Conservation (phyloP, 2,329 filamentous ascomycete genomes). For the Cercospora berteroae region DNA sequence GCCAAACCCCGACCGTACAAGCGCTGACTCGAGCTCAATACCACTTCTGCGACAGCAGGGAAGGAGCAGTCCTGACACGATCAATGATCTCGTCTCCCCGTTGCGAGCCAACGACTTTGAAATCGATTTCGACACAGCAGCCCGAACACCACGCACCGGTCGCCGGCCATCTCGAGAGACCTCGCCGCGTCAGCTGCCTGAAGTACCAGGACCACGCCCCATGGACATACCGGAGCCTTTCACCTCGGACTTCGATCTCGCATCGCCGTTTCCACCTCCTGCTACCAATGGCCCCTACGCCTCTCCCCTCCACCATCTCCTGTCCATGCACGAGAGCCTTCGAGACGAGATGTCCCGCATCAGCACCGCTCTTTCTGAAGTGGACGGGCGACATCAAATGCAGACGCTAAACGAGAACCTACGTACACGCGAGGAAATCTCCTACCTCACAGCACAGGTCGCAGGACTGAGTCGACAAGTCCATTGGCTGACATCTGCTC, state of each 20-base stretch:
- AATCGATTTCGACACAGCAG: not conserved
- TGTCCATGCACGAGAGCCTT: constrained; percentile 60
- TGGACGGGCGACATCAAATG: constrained; percentile 62
- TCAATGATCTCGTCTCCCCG: not conserved
- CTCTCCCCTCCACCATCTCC: constrained; percentile 56
- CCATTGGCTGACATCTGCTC: constrained; percentile 61
- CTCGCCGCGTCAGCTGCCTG: constrained; percentile 19
- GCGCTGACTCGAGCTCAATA: constrained; percentile 27
- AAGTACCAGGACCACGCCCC: constrained; percentile 23
- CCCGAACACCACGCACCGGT: not conserved
- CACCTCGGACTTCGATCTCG: constrained; percentile 32
- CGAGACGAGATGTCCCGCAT: constrained; percentile 59
- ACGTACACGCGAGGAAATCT: constrained; percentile 61
- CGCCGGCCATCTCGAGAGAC: not conserved
- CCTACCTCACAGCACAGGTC: constrained; percentile 60
- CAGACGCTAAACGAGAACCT: constrained; percentile 62
- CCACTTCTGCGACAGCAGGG: constrained; percentile 21
- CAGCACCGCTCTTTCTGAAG: constrained; percentile 54
- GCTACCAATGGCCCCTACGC: constrained; percentile 41
- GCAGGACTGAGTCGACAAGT: constrained; percentile 60
- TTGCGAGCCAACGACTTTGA: constrained; percentile 4
- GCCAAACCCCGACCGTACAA: constrained; percentile 23
- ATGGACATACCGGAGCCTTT: constrained; percentile 28
- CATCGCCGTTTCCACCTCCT: constrained; percentile 29
- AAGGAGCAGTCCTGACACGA: not conserved